phyloP scores from a whole-genome alignment of 176 grass and related monocot genomes.

The Hordeum marinum region DNA sequence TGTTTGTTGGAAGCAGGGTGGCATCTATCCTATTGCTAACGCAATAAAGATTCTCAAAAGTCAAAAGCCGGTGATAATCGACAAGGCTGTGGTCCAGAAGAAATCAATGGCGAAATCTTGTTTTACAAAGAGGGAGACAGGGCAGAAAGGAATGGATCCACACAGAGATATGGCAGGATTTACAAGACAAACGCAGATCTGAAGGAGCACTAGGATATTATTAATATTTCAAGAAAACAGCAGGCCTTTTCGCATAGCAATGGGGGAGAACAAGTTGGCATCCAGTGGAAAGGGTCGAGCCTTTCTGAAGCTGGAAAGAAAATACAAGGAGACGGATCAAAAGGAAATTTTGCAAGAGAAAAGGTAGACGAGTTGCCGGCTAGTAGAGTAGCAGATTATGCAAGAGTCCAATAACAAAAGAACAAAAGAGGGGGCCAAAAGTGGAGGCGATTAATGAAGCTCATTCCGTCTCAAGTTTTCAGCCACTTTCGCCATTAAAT shows the following conservation, averaged over 20 bases:
- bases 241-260: not conserved
- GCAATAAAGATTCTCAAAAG: too few species aligned
- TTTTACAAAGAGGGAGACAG: too few species aligned
- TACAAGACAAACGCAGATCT: too few species aligned
- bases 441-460: slow-evolving; percentile 21
- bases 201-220: too few species aligned
- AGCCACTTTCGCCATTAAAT: slow-evolving; percentile 63
- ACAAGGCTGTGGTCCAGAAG: too few species aligned
- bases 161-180: too few species aligned
- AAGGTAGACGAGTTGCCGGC: not conserved
- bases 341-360: not conserved
- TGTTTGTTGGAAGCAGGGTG: too few species aligned
- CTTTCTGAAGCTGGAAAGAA: not conserved
- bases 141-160: too few species aligned
- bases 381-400: not conserved
- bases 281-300: not conserved
- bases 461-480: slow-evolving; percentile 13
- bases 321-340: not conserved
- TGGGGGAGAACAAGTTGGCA: not conserved
- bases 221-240: not conserved
- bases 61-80: too few species aligned
- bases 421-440: slow-evolving; percentile 36
- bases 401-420: slow-evolving; percentile 39
- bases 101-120: too few species aligned
- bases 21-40: too few species aligned